Percentiles rank a stretch among this genome's conserved stretches.
Conservation (phyloP, 768 basidiomycete species). For the Lactarius psammicola region DNA sequence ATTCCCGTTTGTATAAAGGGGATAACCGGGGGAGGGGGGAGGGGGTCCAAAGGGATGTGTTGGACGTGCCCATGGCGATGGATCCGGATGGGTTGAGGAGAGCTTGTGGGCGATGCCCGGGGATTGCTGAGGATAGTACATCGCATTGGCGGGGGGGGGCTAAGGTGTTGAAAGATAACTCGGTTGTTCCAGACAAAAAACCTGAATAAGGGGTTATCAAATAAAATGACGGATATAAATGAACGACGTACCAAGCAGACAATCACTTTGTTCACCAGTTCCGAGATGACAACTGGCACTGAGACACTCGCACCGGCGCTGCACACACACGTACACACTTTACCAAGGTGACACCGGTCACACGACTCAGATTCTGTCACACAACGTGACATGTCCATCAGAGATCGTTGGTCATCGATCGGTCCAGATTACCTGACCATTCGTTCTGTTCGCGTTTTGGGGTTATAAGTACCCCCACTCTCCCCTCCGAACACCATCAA, state of each 20-base stretch:
- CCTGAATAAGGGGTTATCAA: background rate
- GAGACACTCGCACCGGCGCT: background rate
- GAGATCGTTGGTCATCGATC: conserved; percentile 19
- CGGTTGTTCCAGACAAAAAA: conserved; percentile 15
- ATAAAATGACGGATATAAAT: background rate
- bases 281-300: background rate
- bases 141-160: conserved; percentile 45
- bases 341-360: background rate
- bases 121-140: conserved; percentile 86
- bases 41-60: conserved; percentile 53
- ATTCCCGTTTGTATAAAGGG: conserved; percentile 70
- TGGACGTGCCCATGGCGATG: conserved; percentile 65
- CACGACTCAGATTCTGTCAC: background rate
- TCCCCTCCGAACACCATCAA: background rate
- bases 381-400: background rate
- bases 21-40: conserved; percentile 72
- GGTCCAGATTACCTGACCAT: conserved; percentile 10
- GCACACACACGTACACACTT: background rate
- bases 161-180: conserved; percentile 25
- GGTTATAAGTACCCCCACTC: conserved; percentile 22
- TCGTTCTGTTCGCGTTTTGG: conserved; percentile 31
- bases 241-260: conserved; percentile 15
- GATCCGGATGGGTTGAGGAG: conserved; percentile 65
- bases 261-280: background rate
- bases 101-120: conserved; percentile 78